These are phyloP conservation scores for Baorangia bicolor DNA, from an alignment of 768 basidiomycete genomes.

Conservation along the genomic window DNA sequence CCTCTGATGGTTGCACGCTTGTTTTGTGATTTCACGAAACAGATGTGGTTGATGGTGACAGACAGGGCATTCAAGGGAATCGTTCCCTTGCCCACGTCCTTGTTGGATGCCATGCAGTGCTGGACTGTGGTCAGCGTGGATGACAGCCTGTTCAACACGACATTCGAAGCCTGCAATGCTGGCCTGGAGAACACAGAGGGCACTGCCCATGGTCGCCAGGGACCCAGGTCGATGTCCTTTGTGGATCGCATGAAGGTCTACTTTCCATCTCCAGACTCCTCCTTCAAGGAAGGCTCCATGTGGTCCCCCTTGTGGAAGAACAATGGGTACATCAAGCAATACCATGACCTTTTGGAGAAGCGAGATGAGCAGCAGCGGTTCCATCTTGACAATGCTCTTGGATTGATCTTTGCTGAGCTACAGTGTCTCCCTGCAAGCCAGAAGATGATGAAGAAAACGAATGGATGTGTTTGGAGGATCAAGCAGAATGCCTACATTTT, in stretches of 20 bases:
- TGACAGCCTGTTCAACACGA: not conserved
- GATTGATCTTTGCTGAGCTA: not conserved
- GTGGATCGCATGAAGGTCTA: not conserved
- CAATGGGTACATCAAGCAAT: slow-evolving; percentile 1
- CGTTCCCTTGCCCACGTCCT: not conserved
- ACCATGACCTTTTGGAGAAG: too few relatives aligned
- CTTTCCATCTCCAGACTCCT: not conserved
- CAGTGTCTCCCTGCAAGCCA: slow-evolving; percentile 14
- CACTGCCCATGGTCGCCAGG: not conserved
- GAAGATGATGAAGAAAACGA: slow-evolving; percentile 4
- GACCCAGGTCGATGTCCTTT: slow-evolving; percentile 1
- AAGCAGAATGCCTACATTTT: not conserved
- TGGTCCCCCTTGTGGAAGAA: not conserved
- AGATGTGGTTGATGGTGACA: not conserved
- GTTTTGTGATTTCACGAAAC: not conserved
- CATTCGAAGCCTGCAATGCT: slow-evolving; percentile 3
- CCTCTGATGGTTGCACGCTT: not conserved
- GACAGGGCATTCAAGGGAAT: not conserved
- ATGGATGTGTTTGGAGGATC: slow-evolving; percentile 4
- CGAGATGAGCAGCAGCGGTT: too few relatives aligned
- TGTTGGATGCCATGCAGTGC: slow-evolving; percentile 10
- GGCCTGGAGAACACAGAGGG: not conserved
- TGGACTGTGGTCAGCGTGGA: slow-evolving; percentile 5
- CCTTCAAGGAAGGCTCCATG: not conserved
- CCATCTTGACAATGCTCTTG: not conserved